Evolutionary conservation across 345 rosid genomes (phyloP).

Genomic region (Anastatica hierochuntica): DNA sequence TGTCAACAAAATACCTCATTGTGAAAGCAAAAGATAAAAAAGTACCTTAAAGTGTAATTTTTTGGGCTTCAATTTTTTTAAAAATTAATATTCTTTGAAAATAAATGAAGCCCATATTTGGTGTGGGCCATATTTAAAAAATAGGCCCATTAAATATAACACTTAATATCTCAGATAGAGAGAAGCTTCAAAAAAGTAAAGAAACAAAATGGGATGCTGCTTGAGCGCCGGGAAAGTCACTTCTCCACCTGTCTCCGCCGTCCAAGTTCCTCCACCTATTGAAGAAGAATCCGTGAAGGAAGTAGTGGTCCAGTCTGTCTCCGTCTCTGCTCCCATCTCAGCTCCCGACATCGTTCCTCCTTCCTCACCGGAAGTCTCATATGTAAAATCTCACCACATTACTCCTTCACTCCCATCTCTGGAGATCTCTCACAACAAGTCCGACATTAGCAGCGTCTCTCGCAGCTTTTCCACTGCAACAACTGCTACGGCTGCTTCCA

Average conservation of each 20-base stretch:
- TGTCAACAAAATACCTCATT: no score
- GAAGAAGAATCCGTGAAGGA: constrained; percentile 73
- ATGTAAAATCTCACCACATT: constrained; percentile 7
- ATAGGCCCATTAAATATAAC: no score
- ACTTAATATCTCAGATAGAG: no score
- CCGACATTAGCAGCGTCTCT: constrained; percentile 28
- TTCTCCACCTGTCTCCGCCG: constrained; percentile 4
- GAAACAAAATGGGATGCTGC: constrained; percentile 53
- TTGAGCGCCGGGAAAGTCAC: constrained; percentile 30
- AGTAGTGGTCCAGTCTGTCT: constrained; percentile 49
- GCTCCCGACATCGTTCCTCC: neutral
- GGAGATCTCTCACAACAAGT: constrained; percentile 33
- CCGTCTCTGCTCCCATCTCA: constrained; percentile 19
- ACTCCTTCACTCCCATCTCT: constrained; percentile 23
- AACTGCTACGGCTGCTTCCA: constrained; percentile 37
- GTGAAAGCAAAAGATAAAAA: no score
- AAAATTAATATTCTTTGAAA: no score
- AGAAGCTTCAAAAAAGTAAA: neutral
- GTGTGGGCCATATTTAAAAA: no score
- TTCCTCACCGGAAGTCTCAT: constrained; percentile 10
- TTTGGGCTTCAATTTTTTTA: no score
- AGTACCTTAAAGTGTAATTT: no score
- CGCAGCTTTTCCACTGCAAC: constrained; percentile 45
- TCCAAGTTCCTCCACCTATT: constrained; percentile 19
- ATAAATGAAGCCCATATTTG: no score